A percentile compares a stretch with the other conserved stretches of the same genome.
Conservation (phyloP, 2,329 filamentous ascomycete species). For the Xylariaceae sp. region DNA sequence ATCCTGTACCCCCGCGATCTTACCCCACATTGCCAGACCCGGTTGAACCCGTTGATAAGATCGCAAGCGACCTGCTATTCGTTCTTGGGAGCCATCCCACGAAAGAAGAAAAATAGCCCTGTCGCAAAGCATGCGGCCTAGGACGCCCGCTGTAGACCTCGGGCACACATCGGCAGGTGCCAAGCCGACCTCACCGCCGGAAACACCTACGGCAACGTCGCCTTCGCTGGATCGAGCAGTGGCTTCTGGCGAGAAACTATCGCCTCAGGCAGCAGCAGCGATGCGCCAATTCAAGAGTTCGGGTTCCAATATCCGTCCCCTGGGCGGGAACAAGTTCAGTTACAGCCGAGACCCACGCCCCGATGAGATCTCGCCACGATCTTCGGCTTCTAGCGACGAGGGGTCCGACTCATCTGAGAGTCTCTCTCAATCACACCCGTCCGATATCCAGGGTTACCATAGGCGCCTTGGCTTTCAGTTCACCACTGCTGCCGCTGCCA, state of each 20-base stretch:
- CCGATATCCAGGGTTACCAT: slow-evolving; percentile 22
- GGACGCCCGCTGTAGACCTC: slow-evolving; percentile 27
- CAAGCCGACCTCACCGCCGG: slow-evolving; percentile 37
- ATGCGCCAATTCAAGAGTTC: slow-evolving; percentile 22
- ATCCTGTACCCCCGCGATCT: slow-evolving; percentile 25
- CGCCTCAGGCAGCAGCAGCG: slow-evolving; percentile 19
- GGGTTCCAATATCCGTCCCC: slow-evolving; percentile 31
- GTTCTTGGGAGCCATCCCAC: slow-evolving; percentile 24
- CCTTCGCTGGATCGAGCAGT: slow-evolving; percentile 25
- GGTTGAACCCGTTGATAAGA: slow-evolving; percentile 27
- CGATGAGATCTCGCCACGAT: slow-evolving; percentile 31
- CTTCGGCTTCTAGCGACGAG: slow-evolving; percentile 27
- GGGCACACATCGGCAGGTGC: slow-evolving; percentile 21
- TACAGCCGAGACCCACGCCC: slow-evolving; percentile 24
- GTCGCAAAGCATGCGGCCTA: slow-evolving; percentile 25
- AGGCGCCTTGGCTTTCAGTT: slow-evolving; percentile 20
- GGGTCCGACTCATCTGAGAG: slow-evolving; percentile 25
- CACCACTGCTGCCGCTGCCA: slow-evolving; percentile 13
- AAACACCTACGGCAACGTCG: slow-evolving; percentile 35
- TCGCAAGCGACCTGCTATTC: slow-evolving; percentile 21
- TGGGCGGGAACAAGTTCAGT: slow-evolving; percentile 29
- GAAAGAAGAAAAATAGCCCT: slow-evolving; percentile 15
- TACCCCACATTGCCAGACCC: slow-evolving; percentile 28
- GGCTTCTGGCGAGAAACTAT: slow-evolving; percentile 17
- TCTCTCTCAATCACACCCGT: slow-evolving; percentile 24